Evolutionary conservation across 805 yeast genomes (phyloP), one percentile per base, ranked within the genome.

Genomic region (Pichia exigua): DNA sequence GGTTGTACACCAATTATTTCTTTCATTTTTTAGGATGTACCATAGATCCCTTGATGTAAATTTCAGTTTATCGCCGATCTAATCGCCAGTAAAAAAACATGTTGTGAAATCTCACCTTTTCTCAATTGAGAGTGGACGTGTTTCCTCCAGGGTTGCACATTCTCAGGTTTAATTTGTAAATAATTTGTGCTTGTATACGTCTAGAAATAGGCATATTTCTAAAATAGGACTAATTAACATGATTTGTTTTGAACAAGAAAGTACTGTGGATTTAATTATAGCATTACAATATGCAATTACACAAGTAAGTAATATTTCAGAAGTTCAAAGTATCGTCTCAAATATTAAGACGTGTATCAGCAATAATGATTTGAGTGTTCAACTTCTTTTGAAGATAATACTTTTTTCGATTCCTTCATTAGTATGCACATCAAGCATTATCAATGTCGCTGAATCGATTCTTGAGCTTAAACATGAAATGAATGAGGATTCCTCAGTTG

Each of bases 1-100:
- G 63, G 1, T 51, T 60, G 27, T 62, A 52, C 45, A 60, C 62
- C 1, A 60, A 59, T 38, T 63, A 61, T 43, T 64, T 56, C 50
- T 35, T 26, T 13, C 66, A 64, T 45, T 57, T 54, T 38, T 50
- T 56, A 54, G 45, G 35, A 13, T 61, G 64, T 44, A 48, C 56
- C 8, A 15, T 32, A 32, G 18, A 32, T 15, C 38, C 38, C 5
- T 15, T 32, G 18, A 15, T 32, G 38, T 32, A 18, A 32, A 15
- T 32, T 17, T 17, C 38, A 32, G 2, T 18, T 15, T 32, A 32
- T 28, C 32, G 11, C 32, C 32, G 32, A 11, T 28, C 32, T 28
- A 28, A 28, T 28, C 32, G 32, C 32, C 32, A 28, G 32, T 28
- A 13, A 32, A 32, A 32, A 32, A 32, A 15, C 38, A 32, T 32